Conservation (phyloP, 495 filamentous ascomycete species). For the Terfezia boudieri region DNA sequence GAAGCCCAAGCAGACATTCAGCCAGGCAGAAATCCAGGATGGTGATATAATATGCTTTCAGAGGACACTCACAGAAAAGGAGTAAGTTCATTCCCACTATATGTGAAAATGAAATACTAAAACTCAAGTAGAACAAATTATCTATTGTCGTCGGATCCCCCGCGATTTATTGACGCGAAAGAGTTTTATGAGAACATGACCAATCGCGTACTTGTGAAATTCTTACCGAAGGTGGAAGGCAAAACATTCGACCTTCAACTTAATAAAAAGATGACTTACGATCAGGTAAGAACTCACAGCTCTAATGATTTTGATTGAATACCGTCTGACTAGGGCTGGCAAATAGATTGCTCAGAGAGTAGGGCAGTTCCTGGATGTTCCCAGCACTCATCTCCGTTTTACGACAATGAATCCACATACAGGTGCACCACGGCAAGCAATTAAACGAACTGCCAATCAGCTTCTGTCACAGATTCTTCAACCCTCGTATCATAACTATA, state of each 20-base stretch:
- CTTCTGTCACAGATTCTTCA: conserved; percentile 46
- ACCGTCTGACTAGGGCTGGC: too few relatives aligned
- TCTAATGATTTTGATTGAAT: too few relatives aligned
- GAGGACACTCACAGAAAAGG: conserved; percentile 37
- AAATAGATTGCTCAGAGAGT: conserved; percentile 51
- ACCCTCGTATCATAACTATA: conserved; percentile 27
- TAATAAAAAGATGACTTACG: conserved; percentile 74
- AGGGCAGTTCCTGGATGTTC: conserved; percentile 52
- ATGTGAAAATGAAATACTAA: conserved; percentile 1
- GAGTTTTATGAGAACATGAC: conserved; percentile 83
- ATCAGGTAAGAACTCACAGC: conserved; percentile 26
- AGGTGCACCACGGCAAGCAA: conserved; percentile 46
- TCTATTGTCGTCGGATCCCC: conserved; percentile 24
- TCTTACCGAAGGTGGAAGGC: conserved; percentile 34
- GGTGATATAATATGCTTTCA: conserved; percentile 96
- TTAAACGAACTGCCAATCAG: conserved; percentile 46
- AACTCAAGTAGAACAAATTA: conserved; percentile 7
- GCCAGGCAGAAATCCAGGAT: conserved; percentile 83
- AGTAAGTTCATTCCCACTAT: conserved; percentile 20
- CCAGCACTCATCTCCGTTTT: conserved; percentile 74
- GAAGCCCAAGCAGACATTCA: conserved; percentile 72
- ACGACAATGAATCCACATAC: conserved; percentile 54
- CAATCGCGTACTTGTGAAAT: conserved; percentile 53
- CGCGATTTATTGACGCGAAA: conserved; percentile 36
- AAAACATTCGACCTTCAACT: conserved; percentile 47